phyloP scores from a whole-genome alignment of 306 rosid species.

The Cicer bijugum region DNA sequence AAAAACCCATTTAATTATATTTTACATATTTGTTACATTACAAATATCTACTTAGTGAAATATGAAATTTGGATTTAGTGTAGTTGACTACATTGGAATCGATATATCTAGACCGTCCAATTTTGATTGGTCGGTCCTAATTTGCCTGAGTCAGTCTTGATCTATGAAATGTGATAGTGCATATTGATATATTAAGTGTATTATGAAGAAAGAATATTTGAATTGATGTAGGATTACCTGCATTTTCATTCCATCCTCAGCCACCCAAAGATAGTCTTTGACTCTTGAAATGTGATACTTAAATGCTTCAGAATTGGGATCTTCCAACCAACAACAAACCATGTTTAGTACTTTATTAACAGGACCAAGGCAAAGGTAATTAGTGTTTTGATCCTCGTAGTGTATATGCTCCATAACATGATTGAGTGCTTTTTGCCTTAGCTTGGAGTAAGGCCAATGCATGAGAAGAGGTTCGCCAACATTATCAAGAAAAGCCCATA shows the following conservation, averaged over 20 bases:
- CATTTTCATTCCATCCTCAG: constrained; percentile 94
- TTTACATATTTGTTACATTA: no score
- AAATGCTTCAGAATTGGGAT: constrained; percentile 68
- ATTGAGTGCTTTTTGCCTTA: constrained; percentile 63
- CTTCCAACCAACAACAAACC: constrained; percentile 85
- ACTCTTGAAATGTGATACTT: constrained; percentile 71
- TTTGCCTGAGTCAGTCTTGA: no score
- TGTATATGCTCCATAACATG: constrained; percentile 69
- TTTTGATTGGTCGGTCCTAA: no score
- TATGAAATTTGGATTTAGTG: no score
- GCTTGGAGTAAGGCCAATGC: constrained; percentile 67
- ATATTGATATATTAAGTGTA: no score
- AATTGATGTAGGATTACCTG: constrained; percentile 52
- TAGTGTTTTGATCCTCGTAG: constrained; percentile 67
- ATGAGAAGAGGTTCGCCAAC: constrained; percentile 64
- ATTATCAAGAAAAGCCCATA: constrained; percentile 63
- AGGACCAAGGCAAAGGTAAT: constrained; percentile 73
- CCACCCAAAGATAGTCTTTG: constrained; percentile 83
- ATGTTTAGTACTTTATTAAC: constrained; percentile 78
- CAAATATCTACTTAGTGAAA: no score
- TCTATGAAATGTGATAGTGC: no score
- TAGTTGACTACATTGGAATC: no score
- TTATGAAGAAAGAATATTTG: not conserved
- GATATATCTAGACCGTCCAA: no score
- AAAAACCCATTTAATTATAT: no score